Base-by-base conservation (phyloP, 2,329 filamentous ascomycete species). In the Ophiostoma ips region DNA sequence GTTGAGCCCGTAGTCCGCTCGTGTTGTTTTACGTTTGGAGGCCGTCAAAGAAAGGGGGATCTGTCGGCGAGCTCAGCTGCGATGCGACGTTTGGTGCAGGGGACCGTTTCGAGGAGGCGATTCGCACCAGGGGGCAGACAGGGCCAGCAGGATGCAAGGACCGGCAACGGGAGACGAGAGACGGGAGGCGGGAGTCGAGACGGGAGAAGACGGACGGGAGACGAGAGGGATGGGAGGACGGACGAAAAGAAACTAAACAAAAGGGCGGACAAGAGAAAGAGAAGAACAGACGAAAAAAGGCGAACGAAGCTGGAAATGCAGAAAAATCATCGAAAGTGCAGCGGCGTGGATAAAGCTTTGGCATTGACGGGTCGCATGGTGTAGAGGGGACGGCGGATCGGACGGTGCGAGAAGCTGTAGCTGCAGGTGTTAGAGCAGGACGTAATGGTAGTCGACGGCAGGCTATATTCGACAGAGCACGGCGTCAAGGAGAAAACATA, bases 321-420 rank as follows among this genome's bases (percentile, higher is more conserved):
- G n/a, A 18, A 43, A 34, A 45, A 13, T 45, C 28, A 45, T 45
- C 43, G 43, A 45, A 45, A 18, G 43, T 45, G 43, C 30, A 34
- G 30, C 43, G 43, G 43, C 43, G 43, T 45, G 16, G 43, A 45
- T 28, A 45, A 24, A 34, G 43, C 43, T 34, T 28, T 34, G 16
- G 16, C 43, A 28, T 24, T 18, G 43, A 18, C 43, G 43, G 30
- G 43, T 45, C 30, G 43, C 43, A 45, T 45, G 43, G 28, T 45
- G 43, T 34, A 18, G 28, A 19, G 31, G 11, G 10, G 33, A 34
- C 5, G 24, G 8, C 5, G 24, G 8, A 28, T 28, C 8, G 36
- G 18, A 13, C 12, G 13, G 24, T 11, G 9, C 16, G 40, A 43
- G 15, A 16, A 24, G 40, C 24, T 43, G 40, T 41, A 43, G 15